These are phyloP conservation scores for Solanum megistacrolobum DNA, from an alignment of 257 asterid genomes.

Conservation along the genomic window DNA sequence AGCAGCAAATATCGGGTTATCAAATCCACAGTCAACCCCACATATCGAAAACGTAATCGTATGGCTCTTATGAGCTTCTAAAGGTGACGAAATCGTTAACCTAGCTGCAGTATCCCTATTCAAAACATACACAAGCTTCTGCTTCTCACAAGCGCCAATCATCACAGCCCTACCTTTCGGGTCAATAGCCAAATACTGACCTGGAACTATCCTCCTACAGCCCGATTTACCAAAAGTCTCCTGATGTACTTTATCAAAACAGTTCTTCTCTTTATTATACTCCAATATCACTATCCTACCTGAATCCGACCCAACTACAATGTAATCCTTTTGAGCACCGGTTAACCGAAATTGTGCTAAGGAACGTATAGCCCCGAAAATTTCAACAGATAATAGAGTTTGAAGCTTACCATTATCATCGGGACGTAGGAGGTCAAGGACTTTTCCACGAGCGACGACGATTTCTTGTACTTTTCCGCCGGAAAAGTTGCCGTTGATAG, in stretches of 20 bases:
- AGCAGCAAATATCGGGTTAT: slow-evolving; percentile 93
- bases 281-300: slow-evolving; percentile 85
- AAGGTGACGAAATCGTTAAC: slow-evolving; percentile 84
- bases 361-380: slow-evolving; percentile 90
- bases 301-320: slow-evolving; percentile 94
- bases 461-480: slow-evolving; percentile 90
- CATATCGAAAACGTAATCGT: slow-evolving; percentile 74
- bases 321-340: slow-evolving; percentile 86
- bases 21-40: slow-evolving; percentile 88
- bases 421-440: slow-evolving; percentile 91
- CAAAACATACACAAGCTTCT: slow-evolving; percentile 95
- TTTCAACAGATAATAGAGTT: slow-evolving; percentile 76
- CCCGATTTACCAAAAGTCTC: slow-evolving; percentile 97
- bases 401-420: slow-evolving; percentile 94
- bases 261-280: slow-evolving; percentile 76
- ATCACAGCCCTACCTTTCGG: slow-evolving; percentile 99
- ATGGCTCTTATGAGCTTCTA: slow-evolving; percentile 97
- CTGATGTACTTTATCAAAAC: slow-evolving; percentile 84
- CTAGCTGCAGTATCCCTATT: slow-evolving; percentile 97
- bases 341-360: slow-evolving; percentile 91
- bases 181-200: slow-evolving; percentile 87
- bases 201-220: slow-evolving; percentile 91
- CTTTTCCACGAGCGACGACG: slow-evolving; percentile 87
- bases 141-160: slow-evolving; percentile 97
- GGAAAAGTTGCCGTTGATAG: slow-evolving; percentile 92